A percentile compares a stretch with the other conserved stretches of the same genome.
Evolutionary conservation across 2,329 filamentous ascomycete genomes (phyloP).

Genomic region (Colletotrichum orchidophilum): DNA sequence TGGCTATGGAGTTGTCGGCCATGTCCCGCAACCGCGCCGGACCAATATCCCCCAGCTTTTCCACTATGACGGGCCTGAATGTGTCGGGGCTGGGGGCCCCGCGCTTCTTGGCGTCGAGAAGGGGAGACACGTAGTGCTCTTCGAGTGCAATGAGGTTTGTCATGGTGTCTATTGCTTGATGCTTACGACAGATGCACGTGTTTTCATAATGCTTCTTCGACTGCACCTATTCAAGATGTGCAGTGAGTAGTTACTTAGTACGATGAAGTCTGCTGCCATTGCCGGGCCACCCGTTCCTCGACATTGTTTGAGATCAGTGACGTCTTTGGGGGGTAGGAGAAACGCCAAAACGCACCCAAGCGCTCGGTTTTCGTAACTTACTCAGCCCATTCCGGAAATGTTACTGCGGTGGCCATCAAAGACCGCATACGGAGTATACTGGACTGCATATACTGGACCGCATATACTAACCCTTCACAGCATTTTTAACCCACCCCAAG

Average conservation of each 20-base stretch:
- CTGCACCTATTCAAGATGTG: too few relatives aligned
- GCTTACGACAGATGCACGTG: too few relatives aligned
- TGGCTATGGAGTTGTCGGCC: not conserved
- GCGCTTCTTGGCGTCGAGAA: not conserved
- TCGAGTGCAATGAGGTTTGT: slow-evolving; percentile 4
- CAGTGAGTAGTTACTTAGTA: too few relatives aligned
- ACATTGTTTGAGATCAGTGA: too few relatives aligned
- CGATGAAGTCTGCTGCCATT: not conserved
- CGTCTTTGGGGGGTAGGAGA: not conserved
- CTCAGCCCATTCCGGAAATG: not conserved
- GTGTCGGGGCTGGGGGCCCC: not conserved
- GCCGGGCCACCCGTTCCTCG: too few relatives aligned
- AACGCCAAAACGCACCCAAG: not conserved
- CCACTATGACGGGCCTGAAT: not conserved
- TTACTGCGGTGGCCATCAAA: not conserved
- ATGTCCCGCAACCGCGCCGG: slow-evolving; percentile 2
- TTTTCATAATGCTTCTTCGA: not conserved
- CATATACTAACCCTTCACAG: not conserved
- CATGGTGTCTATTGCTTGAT: not conserved
- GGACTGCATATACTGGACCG: too few relatives aligned
- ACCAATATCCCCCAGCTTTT: slow-evolving; percentile 10
- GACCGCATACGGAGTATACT: not conserved
- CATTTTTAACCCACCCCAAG: not conserved
- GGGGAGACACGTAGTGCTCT: slow-evolving; percentile 17
- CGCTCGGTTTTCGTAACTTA: not conserved